Base-by-base conservation (phyloP, 257 asterid genomes). In the Rhazya stricta region DNA sequence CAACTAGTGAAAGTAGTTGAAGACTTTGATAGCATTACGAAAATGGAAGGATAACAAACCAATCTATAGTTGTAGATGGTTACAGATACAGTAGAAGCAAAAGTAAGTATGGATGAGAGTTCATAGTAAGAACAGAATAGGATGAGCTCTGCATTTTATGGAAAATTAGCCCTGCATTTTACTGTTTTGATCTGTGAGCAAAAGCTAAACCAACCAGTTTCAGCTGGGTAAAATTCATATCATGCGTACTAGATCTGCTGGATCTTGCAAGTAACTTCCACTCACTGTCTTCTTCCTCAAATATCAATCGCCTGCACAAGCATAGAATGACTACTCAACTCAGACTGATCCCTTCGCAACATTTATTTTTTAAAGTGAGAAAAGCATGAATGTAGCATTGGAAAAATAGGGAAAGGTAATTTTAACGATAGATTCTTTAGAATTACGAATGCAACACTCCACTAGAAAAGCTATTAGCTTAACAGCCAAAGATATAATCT, bases 191-290 rank as follows among this genome's bases (percentile, higher is more conserved):
- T 65, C 71, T 39, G 29, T 61, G 34, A 7, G 48, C 50, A 63
- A 74, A 65, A 46, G 71, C 48, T 36, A 53, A 60, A 39, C 62
- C 61, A 30, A 61, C 61, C 67, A 74, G 41, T 30, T 71, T 51
- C 42, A 45, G 74, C 25, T 34, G 13, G 72, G 54, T 9, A 58
- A 45, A n/a, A 46, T 51, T 62, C 78, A 74, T 43, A 50, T 30
- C 9, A 53, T 25, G 73, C 27, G 4, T 11, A 37, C 36, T 54
- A 32, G 68, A 72, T 54, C 6, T 25, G 15, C 68, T 12, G 19
- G 54, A 45, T 16, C 34, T 36, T 36, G 76, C 42, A 50, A 57
- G 3, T 10, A 7, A 37, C 30, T 23, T 3, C 4, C n/a, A 56
- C 42, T 9, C 4, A 9, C 41, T 30, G 27, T 42, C 74, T 51